A percentile compares a stretch with the other conserved stretches of the same genome.
phyloP scores from a whole-genome alignment of 129 eudicot species.

The Artemisia annua region DNA sequence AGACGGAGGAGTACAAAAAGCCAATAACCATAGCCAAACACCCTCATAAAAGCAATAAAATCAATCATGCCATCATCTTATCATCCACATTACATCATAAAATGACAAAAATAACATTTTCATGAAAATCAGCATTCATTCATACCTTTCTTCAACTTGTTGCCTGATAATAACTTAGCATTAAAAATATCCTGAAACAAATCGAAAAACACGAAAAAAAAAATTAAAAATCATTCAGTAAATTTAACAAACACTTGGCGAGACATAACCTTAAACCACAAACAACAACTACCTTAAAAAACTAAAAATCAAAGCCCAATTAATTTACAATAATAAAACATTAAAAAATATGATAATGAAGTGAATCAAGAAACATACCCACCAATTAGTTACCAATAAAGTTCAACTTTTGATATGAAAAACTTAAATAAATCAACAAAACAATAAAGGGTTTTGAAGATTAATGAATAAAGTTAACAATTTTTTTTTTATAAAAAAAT shows the following conservation, averaged over 20 bases:
- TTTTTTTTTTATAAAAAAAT: no score
- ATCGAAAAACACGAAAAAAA: slow-evolving; percentile 20
- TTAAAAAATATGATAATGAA: not conserved
- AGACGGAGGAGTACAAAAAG: no score
- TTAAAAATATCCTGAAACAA: slow-evolving; percentile 8
- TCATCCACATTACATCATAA: slow-evolving; percentile 10
- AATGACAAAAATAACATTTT: slow-evolving; percentile 3
- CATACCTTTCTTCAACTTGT: slow-evolving; percentile 8
- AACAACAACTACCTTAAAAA: not conserved
- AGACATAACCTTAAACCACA: slow-evolving; percentile 3
- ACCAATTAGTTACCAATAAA: slow-evolving; percentile 6
- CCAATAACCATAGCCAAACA: not conserved
- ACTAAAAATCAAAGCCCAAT: slow-evolving; percentile 6
- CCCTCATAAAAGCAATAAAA: not conserved
- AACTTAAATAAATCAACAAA: not conserved
- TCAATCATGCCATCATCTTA: not conserved
- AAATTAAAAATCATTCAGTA: slow-evolving; percentile 13
- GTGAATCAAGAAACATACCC: slow-evolving; percentile 18
- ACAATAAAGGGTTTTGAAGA: not conserved
- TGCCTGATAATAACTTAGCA: not conserved
- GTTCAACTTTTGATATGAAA: not conserved
- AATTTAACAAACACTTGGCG: slow-evolving; percentile 14
- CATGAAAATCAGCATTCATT: not conserved
- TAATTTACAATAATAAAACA: not conserved
- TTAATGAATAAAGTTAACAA: not conserved